Base-by-base conservation (phyloP, 2,329 filamentous ascomycete species). In the Diaporthe destruens region DNA sequence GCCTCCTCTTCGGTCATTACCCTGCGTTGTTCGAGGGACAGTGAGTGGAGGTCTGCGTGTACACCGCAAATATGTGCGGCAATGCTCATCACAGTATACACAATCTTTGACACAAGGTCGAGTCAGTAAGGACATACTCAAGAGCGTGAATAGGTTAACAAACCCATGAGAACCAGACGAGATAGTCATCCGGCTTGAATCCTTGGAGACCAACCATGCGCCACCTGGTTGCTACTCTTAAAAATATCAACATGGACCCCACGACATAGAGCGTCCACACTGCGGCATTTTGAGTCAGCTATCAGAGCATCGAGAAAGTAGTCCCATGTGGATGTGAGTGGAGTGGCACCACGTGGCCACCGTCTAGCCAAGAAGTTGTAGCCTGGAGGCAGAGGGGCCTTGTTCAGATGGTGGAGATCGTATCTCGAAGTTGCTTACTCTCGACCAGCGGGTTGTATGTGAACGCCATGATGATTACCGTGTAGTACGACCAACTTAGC, bases 241-340 rank as follows among this genome's bases (percentile, higher is more conserved):
- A 71, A 6, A 76, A 77, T 29, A 83, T 82, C 63, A 80, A 77
- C 0, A 77, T 18, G 23, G 76, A 78, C 0, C 81, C 82, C 5
- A 82, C 57, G 6, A 75, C 66, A 71, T 80, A 83, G n/a, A 83
- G 77, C 59, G 78, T 75, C 82, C 81, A 83, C 77, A 81, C 44
- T 47, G 44, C 18, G 14, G 7, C 18, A n/a, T 20, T 47, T 47
- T 2, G 18, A 20, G 44, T 47, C 44, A 47, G 44, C 44, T n/a
- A 20, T 20, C 18, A n/a, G 2, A 47, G 44, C 6, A n/a, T 6
- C 44, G 18, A 47, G 44, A 7, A 20, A 47, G 18, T n/a, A 20
- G 7, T 47, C 7, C 18, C 44, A 47, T 18, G 44, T 9, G 20
- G 18, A 47, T 47, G 7, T 47, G 44, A n/a, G 44, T 20, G 7